A percentile compares a stretch with the other conserved stretches of the same genome.
Conservation (phyloP, 495 filamentous ascomycete species). For the Neurospora sp. region DNA sequence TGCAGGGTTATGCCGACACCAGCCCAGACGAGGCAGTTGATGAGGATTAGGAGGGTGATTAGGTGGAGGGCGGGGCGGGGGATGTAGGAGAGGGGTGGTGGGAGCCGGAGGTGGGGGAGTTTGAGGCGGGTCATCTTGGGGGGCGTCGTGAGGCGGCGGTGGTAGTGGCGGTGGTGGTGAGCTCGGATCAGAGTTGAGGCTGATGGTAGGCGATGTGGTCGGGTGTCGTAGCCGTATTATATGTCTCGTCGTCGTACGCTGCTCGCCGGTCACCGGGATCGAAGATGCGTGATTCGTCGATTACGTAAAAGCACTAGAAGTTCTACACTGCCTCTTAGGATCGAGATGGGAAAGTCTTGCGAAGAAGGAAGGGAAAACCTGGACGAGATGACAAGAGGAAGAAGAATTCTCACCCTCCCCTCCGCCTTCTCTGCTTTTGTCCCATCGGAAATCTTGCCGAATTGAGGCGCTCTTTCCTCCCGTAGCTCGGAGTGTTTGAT, state of each 20-base stretch:
- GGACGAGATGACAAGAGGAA: background rate
- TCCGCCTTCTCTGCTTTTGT: background rate
- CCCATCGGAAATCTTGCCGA: background rate
- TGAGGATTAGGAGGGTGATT: slow-evolving; percentile 50
- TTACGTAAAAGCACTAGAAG: background rate
- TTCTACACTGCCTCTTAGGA: too few relatives aligned
- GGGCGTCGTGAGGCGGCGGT: background rate
- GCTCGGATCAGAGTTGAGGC: background rate
- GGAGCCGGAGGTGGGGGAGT: slow-evolving; percentile 6
- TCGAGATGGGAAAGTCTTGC: background rate
- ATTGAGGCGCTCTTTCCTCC: background rate
- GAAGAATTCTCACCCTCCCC: background rate
- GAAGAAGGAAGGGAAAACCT: background rate
- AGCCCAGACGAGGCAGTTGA: slow-evolving; percentile 67
- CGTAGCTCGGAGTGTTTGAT: background rate
- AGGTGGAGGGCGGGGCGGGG: slow-evolving; percentile 57
- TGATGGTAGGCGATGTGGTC: background rate
- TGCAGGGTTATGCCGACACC: slow-evolving; percentile 58
- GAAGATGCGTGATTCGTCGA: background rate
- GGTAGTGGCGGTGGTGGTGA: background rate
- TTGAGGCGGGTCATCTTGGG: background rate
- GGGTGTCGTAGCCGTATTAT: background rate
- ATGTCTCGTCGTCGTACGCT: background rate
- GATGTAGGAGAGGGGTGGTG: slow-evolving; percentile 30
- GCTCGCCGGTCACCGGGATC: background rate